Percentiles rank a stretch among this genome's conserved stretches.
phyloP scores from a whole-genome alignment of 2,329 filamentous ascomycete genomes.

The Aspergillus fijiensis region DNA sequence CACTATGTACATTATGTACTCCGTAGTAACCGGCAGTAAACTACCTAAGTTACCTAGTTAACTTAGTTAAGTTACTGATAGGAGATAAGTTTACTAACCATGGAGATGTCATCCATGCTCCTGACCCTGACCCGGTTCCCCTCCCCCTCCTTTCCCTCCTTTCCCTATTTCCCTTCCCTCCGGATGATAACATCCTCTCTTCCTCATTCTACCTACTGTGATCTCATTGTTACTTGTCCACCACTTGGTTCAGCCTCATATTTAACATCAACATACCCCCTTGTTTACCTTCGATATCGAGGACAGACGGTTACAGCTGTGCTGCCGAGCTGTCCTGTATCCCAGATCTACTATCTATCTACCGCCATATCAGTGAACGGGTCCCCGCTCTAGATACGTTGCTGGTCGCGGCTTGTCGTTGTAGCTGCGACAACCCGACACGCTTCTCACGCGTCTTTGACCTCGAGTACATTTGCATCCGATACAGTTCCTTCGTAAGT shows the following conservation, averaged over 20 bases:
- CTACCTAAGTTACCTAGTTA: no score
- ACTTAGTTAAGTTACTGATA: no score
- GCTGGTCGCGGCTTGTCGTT: conserved; percentile 6
- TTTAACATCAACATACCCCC: no score
- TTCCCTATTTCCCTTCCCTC: conserved; percentile 13
- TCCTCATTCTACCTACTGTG: neutral
- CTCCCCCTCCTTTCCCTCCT: conserved; percentile 18
- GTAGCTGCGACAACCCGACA: neutral
- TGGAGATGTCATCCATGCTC: conserved; percentile 24
- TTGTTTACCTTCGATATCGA: neutral
- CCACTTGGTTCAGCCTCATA: neutral
- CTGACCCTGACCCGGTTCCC: conserved; percentile 23
- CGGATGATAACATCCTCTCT: conserved; percentile 3
- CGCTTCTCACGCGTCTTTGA: neutral
- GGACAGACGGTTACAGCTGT: conserved; percentile 23
- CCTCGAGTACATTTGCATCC: neutral
- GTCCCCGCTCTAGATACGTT: conserved; percentile 29
- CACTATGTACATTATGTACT: no score
- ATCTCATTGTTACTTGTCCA: neutral
- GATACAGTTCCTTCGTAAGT: neutral
- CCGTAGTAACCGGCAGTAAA: no score
- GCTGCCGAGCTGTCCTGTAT: conserved; percentile 24
- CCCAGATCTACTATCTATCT: conserved; percentile 22
- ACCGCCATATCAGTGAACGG: conserved; percentile 28
- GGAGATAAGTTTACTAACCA: conserved; percentile 2